Evolutionary conservation across 768 basidiomycete species (phyloP).

Genomic region (Serendipita indica): DNA sequence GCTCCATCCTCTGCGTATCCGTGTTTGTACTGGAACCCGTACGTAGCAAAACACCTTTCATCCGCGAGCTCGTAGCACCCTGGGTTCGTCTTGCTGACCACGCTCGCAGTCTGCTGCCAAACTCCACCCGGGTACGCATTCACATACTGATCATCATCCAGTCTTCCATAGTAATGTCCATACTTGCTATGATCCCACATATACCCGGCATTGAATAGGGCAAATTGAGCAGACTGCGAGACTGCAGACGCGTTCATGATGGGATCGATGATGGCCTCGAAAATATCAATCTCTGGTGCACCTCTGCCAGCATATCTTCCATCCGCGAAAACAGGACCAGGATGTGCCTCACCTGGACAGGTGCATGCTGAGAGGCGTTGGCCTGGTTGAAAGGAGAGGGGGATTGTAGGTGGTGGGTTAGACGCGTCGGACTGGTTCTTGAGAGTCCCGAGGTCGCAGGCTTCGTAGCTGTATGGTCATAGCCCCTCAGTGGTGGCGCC

Average conservation of each 20-base stretch:
- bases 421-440: conserved; percentile 55
- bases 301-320: conserved; percentile 44
- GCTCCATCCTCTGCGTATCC: conserved; percentile 49
- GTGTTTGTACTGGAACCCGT: conserved; percentile 71
- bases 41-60: conserved; percentile 43
- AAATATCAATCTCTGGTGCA: conserved; percentile 85
- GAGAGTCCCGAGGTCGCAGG: conserved; percentile 78
- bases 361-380: conserved; percentile 82
- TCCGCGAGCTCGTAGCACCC: conserved; percentile 16
- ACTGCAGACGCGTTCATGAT: conserved; percentile 40
- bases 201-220: conserved; percentile 64
- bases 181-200: conserved; percentile 40
- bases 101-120: conserved; percentile 65
- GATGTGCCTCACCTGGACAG: conserved; percentile 73
- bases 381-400: conserved; percentile 66
- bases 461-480: conserved; percentile 49
- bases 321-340: conserved; percentile 42
- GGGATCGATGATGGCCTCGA: conserved; percentile 66
- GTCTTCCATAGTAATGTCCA: conserved; percentile 37
- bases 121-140: conserved; percentile 58
- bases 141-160: conserved; percentile 32
- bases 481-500: conserved; percentile 74
- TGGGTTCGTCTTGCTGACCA: conserved; percentile 29
- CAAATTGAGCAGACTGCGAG: conserved; percentile 68
- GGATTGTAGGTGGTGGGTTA: conserved; percentile 41